Percentiles rank a stretch among this genome's conserved stretches.
Evolutionary conservation across 257 asterid species (phyloP).

Genomic region (Solanum raphanifolium): DNA sequence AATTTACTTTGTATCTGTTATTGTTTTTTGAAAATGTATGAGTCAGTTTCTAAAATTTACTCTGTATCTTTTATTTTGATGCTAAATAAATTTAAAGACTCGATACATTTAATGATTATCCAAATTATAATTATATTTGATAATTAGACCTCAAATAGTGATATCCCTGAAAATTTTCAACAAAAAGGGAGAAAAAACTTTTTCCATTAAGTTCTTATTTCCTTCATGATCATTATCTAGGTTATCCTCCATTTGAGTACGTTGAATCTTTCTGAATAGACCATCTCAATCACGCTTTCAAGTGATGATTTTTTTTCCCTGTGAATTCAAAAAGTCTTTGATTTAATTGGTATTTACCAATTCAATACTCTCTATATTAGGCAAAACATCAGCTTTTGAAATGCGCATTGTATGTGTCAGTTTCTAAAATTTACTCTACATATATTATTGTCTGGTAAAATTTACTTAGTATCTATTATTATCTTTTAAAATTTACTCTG

Average conservation of each 20-base stretch:
- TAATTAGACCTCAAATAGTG: no score
- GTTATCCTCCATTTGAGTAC: background rate
- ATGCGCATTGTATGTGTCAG: background rate
- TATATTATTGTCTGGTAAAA: no score
- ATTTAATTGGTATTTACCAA: background rate
- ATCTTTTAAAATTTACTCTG: background rate
- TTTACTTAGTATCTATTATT: background rate
- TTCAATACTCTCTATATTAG: background rate
- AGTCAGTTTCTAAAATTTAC: no score
- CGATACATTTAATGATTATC: no score
- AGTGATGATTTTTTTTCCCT: no score
- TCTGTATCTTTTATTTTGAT: no score
- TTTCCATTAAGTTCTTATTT: no score
- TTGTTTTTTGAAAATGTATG: background rate
- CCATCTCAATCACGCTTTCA: no score
- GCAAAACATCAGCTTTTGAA: background rate
- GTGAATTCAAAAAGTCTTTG: background rate
- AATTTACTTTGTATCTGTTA: background rate
- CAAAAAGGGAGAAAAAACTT: no score
- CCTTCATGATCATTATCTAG: background rate
- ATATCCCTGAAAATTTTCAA: no score
- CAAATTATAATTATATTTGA: no score
- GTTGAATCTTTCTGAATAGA: background rate
- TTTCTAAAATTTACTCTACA: background rate
- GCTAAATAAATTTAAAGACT: no score